Percentiles rank a stretch among this genome's conserved stretches.
Evolutionary conservation across 148 eudicot species (phyloP).

Genomic region (Euryodendron excelsum): DNA sequence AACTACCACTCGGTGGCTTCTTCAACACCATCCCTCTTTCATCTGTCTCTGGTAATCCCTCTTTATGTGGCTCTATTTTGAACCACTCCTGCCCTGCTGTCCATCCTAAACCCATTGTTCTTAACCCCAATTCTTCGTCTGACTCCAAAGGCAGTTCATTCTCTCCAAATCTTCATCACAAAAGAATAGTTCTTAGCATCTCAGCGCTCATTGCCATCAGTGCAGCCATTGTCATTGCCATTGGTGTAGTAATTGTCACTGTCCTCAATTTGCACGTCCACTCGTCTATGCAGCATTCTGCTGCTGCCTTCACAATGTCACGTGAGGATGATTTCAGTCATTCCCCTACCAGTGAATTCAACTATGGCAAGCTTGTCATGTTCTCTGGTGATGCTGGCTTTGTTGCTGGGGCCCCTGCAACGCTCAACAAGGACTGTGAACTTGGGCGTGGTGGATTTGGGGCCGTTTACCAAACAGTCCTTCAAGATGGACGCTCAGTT

Average conservation of each 20-base stretch:
- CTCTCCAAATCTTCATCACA: conserved; percentile 39
- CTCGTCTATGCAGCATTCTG: conserved; percentile 40
- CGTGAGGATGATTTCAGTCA: conserved; percentile 56
- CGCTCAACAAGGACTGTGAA: conserved; percentile 72
- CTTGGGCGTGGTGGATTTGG: conserved; percentile 92
- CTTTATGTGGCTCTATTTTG: conserved; percentile 78
- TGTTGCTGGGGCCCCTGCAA: conserved; percentile 58
- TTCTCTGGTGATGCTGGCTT: conserved; percentile 78
- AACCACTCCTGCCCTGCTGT: conserved; percentile 75
- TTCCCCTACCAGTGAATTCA: conserved; percentile 63
- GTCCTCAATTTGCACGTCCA: conserved; percentile 71
- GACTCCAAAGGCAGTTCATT: conserved; percentile 37
- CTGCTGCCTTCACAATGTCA: conserved; percentile 45
- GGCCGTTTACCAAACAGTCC: conserved; percentile 58
- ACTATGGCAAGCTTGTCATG: conserved; percentile 93
- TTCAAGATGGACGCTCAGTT: conserved; percentile 63
- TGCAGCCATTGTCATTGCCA: conserved; percentile 78
- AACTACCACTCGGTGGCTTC: conserved; percentile 84
- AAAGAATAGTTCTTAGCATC: conserved; percentile 68
- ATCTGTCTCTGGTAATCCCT: conserved; percentile 68
- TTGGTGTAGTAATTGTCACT: conserved; percentile 71
- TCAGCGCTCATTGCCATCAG: conserved; percentile 83
- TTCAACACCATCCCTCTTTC: conserved; percentile 73
- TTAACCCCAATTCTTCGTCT: conserved; percentile 75
- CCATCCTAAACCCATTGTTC: conserved; percentile 92